Percentiles rank a stretch among this genome's conserved stretches.
Evolutionary conservation across 2,329 filamentous ascomycete species (phyloP).

Genomic region (Trichophyton schoenleinii): DNA sequence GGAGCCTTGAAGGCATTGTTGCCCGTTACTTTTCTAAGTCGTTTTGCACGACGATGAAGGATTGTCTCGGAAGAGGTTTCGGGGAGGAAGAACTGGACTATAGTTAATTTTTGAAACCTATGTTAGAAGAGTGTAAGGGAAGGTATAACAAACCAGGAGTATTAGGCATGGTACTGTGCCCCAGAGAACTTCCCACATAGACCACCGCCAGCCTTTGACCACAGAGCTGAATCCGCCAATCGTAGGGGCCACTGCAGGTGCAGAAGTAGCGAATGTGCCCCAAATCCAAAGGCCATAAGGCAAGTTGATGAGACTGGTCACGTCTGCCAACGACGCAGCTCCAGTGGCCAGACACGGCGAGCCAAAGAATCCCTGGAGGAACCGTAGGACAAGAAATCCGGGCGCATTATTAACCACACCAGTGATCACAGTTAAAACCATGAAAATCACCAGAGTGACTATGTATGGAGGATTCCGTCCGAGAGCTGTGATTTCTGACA

Average conservation of each 20-base stretch:
- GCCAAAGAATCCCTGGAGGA: slow-evolving; percentile 9
- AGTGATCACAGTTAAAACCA: slow-evolving; percentile 11
- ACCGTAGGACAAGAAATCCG: slow-evolving; percentile 10
- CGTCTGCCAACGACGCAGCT: slow-evolving; percentile 3
- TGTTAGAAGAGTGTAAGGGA: background rate
- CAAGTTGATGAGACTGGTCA: background rate
- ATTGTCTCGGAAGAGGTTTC: slow-evolving; percentile 11
- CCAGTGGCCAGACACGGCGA: slow-evolving; percentile 1
- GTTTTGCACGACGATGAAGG: slow-evolving; percentile 11
- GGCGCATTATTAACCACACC: slow-evolving; percentile 10
- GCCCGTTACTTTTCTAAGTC: slow-evolving; percentile 7
- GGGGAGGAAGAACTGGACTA: slow-evolving; percentile 5
- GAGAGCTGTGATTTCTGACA: slow-evolving; percentile 10
- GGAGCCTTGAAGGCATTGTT: slow-evolving; percentile 8
- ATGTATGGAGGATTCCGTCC: slow-evolving; percentile 12
- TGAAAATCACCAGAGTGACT: slow-evolving; percentile 9
- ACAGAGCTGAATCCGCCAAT: background rate
- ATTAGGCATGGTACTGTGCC: background rate
- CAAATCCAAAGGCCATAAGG: slow-evolving; percentile 17
- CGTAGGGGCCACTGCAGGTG: background rate
- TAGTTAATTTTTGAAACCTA: background rate
- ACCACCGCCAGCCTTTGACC: slow-evolving; percentile 1
- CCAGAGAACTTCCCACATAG: slow-evolving; percentile 3
- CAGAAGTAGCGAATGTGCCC: background rate
- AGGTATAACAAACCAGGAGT: background rate